Base-by-base conservation (phyloP, 192 early-diverging fungal genomes). In the Haplosporangium gracile region DNA sequence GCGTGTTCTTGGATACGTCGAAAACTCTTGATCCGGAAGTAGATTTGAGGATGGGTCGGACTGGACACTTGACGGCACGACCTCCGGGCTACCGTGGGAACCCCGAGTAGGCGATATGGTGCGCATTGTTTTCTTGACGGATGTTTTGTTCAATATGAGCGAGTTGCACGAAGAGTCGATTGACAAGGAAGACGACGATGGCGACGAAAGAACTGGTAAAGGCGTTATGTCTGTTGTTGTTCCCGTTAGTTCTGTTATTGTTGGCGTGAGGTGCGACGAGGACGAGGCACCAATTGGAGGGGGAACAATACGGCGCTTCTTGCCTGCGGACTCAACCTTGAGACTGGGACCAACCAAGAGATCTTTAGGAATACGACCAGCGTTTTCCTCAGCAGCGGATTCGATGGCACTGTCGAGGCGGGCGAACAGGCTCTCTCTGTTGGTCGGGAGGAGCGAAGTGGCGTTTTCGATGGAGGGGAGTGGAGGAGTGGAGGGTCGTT, bases 301-400 rank as follows among this genome's bases (percentile, higher is more conserved):
- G 20, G 36, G 70, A 1, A 57, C 15, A 15, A 53, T 63, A 29
- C 71, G 39, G 45, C 79, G 79, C 60, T 80, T 80, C 34, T 81
- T 81, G 80, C 70, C 74, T 10, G 75, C 68, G 4, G 79, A 80
- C 60, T 80, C 72, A 10, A 80, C 79, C 15, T 65, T 24, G 45
- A 80, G 68, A 22, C 53, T 42, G 0, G 79, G 79, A 29, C 79
- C 79, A 9, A 32, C 32, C 43, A 74, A 45, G 32, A 80, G 79
- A 22, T 57, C 32, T 15, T 68, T 74, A 5, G 79, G 79, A 32
- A 80, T 68, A 8, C 55, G 47, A 22, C 72, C 69, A 24, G 72
- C 63, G 24, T 80, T 72, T 32, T 80, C 79, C 15, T 80, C 79
- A 42, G 70, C 70, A 42, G 40, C 40, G 39, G 70, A 71, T 42